phyloP scores from a whole-genome alignment of 2,329 filamentous ascomycete species.

The Colletotrichum eremochloae region DNA sequence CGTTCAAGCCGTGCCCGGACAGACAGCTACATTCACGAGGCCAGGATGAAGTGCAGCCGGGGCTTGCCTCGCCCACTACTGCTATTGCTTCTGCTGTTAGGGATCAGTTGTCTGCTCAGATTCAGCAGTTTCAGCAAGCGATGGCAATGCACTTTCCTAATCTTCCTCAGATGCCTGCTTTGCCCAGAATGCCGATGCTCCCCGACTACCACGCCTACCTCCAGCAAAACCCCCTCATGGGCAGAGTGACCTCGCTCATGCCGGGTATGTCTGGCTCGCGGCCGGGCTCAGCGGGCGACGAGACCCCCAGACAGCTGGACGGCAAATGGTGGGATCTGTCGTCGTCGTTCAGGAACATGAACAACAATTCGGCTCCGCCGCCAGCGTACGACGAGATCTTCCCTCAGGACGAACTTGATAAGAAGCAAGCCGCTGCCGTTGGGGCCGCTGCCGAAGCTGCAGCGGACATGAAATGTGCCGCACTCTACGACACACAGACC shows the following conservation, averaged over 20 bases:
- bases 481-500: conserved; percentile 61
- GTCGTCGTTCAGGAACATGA: conserved; percentile 64
- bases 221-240: conserved; percentile 72
- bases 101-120: conserved; percentile 79
- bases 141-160: conserved; percentile 73
- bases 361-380: conserved; percentile 66
- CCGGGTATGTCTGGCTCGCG: conserved; percentile 70
- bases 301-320: conserved; percentile 60
- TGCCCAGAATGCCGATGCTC: conserved; percentile 72
- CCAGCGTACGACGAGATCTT: conserved; percentile 87
- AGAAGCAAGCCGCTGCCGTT: conserved; percentile 70
- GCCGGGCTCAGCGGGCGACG: conserved; percentile 61
- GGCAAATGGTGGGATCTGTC: conserved; percentile 78
- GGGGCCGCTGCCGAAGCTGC: conserved; percentile 70
- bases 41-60: conserved; percentile 43
- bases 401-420: conserved; percentile 67
- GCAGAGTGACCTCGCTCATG: conserved; percentile 79
- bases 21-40: conserved; percentile 34
- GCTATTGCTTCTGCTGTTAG: conserved; percentile 78
- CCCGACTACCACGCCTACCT: conserved; percentile 80
- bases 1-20: conserved; percentile 45
- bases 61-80: conserved; percentile 66
- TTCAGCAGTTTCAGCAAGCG: conserved; percentile 82
- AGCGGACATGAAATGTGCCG: conserved; percentile 69
- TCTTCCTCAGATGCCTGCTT: conserved; percentile 67